phyloP scores from a whole-genome alignment of 208 protist species.

The Leishmania gerbilli region DNA sequence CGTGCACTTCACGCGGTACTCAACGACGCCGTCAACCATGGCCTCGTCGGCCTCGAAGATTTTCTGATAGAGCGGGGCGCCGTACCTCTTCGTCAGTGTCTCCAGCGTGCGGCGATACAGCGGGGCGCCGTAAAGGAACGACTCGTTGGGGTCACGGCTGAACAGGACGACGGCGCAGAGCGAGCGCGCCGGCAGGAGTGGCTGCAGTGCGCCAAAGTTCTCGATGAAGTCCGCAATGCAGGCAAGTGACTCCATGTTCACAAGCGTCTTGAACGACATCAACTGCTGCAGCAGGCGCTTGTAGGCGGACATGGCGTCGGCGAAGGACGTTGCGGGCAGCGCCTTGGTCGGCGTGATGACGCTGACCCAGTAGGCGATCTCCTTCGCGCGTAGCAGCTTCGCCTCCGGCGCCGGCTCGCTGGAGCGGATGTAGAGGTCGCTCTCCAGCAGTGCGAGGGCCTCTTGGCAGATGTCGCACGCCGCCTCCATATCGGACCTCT shows the following conservation, averaged over 20 bases:
- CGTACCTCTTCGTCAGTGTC: slow-evolving; percentile 58
- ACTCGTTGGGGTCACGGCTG: slow-evolving; percentile 66
- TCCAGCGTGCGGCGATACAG: slow-evolving; percentile 63
- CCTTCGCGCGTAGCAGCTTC: slow-evolving; percentile 49
- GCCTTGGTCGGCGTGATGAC: slow-evolving; percentile 63
- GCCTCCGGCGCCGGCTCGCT: slow-evolving; percentile 56
- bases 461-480: slow-evolving; percentile 54
- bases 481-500: slow-evolving; percentile 51
- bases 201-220: slow-evolving; percentile 60
- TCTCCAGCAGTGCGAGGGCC: slow-evolving; percentile 46
- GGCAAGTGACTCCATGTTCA: slow-evolving; percentile 48
- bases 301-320: slow-evolving; percentile 56
- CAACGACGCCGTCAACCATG: slow-evolving; percentile 69
- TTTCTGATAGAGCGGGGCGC: slow-evolving; percentile 75
- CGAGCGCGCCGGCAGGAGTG: slow-evolving; percentile 69
- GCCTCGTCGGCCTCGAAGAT: slow-evolving; percentile 69
- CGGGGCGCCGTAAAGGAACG: slow-evolving; percentile 72
- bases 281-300: slow-evolving; percentile 62
- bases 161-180: slow-evolving; percentile 72
- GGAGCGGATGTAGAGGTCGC: slow-evolving; percentile 39
- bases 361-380: slow-evolving; percentile 75
- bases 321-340: slow-evolving; percentile 43
- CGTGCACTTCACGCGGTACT: slow-evolving; percentile 81
- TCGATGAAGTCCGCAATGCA: slow-evolving; percentile 71
- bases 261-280: slow-evolving; percentile 52